Evolutionary conservation across 1,284 basidiomycete species (phyloP), one percentile per base, ranked within the genome.

Genomic region (Volvariella volvacea): DNA sequence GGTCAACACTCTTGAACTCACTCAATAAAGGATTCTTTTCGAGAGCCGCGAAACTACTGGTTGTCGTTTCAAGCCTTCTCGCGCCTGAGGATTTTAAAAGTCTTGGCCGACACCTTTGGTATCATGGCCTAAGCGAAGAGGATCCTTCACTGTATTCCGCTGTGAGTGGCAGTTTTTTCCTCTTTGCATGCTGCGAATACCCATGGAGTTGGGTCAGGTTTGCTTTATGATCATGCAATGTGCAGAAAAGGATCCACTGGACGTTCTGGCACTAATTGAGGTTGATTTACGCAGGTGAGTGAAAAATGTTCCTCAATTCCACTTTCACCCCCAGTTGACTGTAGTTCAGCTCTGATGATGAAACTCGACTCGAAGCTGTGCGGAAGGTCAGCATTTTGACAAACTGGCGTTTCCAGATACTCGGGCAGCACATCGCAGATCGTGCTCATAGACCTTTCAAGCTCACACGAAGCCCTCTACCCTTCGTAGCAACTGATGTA

Each of bases 171-270:
- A 8, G 63, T 17, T n/a, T 34, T 45, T 12, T 12, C 21, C 9
- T 32, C 34, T 25, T 17, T 17, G 25, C n/a, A n/a, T n/a, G n/a
- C n/a, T n/a, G n/a, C n/a, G n/a, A n/a, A n/a, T n/a, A n/a, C n/a
- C n/a, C n/a, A n/a, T n/a, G n/a, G n/a, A n/a, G 20, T 20, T 6
- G 36, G n/a, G 12, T n/a, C 39, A 87, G 83, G 70, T 76, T 7
- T 80, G 74, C 48, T 86, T 83, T 54, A 60, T 87, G 21, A 51
- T 79, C 28, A 86, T 86, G 81, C 80, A 83, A 60, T 78, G 76
- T 51, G 81, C 80, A 0, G 84, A 88, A 58, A 84, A 76, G 58
- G 64, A 61, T 0, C 65, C 76, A 0, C 47, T 62, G 20, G 69
- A 75, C 15, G 63, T 81, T 32, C 48, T 71, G 8, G 61, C 65